Evolutionary conservation across 495 filamentous ascomycete genomes (phyloP).

Genomic region (Aspergillus panamensis): DNA sequence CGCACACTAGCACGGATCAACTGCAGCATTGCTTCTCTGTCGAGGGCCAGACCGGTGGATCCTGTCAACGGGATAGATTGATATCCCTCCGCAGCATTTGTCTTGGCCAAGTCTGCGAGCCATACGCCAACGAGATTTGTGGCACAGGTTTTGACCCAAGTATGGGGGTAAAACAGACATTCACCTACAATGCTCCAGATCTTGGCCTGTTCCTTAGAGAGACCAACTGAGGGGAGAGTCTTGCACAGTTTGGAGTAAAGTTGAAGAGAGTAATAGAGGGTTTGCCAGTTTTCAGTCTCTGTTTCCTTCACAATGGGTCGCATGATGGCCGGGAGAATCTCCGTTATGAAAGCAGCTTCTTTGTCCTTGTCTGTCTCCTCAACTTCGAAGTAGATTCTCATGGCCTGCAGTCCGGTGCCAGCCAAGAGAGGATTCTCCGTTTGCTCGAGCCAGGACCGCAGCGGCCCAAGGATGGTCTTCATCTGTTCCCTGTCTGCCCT

Average conservation of each 20-base stretch:
- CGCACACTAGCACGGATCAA: constrained; percentile 61
- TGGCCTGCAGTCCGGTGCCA: constrained; percentile 72
- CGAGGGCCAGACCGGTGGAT: constrained; percentile 65
- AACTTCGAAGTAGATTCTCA: constrained; percentile 76
- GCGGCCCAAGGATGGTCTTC: constrained; percentile 61
- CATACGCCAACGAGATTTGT: constrained; percentile 70
- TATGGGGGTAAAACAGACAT: constrained; percentile 68
- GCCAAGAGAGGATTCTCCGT: constrained; percentile 64
- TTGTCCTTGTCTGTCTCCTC: constrained; percentile 59
- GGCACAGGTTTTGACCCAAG: constrained; percentile 72
- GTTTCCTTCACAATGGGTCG: constrained; percentile 43
- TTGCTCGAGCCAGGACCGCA: constrained; percentile 75
- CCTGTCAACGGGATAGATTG: constrained; percentile 60
- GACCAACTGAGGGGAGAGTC: constrained; percentile 55
- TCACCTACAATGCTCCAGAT: constrained; percentile 66
- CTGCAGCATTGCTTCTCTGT: constrained; percentile 59
- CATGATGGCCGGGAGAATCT: constrained; percentile 49
- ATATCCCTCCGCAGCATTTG: constrained; percentile 50
- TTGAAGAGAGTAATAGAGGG: constrained; percentile 72
- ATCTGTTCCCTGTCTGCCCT: constrained; percentile 70
- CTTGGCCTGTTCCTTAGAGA: constrained; percentile 51
- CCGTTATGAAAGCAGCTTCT: constrained; percentile 48
- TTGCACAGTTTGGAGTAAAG: constrained; percentile 65
- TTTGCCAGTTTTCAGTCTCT: constrained; percentile 64
- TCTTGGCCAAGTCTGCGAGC: constrained; percentile 73